Percentiles rank a stretch among this genome's conserved stretches.
Evolutionary conservation across 106 monocot genomes (phyloP).

Genomic region (Narthecium ossifragum): DNA sequence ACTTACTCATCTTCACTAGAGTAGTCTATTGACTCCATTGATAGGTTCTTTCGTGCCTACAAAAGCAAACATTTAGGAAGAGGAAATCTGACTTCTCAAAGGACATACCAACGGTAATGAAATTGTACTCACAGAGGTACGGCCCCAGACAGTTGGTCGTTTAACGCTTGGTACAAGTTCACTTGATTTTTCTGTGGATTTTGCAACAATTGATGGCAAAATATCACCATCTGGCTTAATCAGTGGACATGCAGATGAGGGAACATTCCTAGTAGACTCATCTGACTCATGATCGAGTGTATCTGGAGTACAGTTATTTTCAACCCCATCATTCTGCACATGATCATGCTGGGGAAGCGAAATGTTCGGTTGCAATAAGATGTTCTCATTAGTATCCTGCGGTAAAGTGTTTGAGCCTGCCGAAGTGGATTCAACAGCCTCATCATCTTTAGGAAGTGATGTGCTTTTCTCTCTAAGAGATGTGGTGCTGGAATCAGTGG

Average conservation of each 20-base stretch:
- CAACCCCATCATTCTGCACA: conserved; percentile 5
- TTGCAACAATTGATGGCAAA: conserved; percentile 9
- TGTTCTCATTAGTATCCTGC: too few relatives aligned
- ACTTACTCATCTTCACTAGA: conserved; percentile 73
- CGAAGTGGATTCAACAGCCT: too few relatives aligned
- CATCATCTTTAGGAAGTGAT: too few relatives aligned
- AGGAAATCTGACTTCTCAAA: neutral
- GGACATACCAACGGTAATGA: too few relatives aligned
- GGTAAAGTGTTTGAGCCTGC: too few relatives aligned
- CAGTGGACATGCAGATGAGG: conserved; percentile 5
- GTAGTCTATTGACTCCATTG: conserved; percentile 52
- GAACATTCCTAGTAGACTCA: conserved; percentile 5
- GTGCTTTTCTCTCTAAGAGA: too few relatives aligned
- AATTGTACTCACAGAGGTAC: conserved; percentile 51
- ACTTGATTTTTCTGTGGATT: conserved; percentile 15
- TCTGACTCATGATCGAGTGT: neutral
- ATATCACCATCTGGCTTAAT: conserved; percentile 18
- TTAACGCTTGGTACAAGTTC: conserved; percentile 16
- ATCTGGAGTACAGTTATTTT: conserved; percentile 6
- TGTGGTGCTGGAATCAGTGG: too few relatives aligned
- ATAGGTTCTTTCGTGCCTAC: conserved; percentile 69
- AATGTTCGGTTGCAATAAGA: too few relatives aligned
- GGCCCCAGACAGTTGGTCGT: conserved; percentile 40
- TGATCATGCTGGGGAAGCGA: neutral
- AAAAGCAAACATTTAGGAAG: conserved; percentile 5